Evolutionary conservation across 148 eudicot species (phyloP).

Genomic region (Hydrangea macrophylla): DNA sequence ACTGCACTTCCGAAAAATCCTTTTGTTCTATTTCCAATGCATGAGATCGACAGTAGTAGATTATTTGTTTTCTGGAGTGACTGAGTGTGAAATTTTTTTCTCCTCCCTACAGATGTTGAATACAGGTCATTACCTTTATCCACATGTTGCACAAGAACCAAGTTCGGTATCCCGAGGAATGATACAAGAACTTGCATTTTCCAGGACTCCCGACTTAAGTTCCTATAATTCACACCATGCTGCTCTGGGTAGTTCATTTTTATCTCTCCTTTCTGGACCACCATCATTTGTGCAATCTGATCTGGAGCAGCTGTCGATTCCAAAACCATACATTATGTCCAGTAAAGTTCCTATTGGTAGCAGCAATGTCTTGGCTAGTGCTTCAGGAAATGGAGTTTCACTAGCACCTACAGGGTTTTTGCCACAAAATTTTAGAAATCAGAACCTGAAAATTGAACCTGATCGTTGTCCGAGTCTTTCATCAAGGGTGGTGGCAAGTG

Average conservation of each 20-base stretch:
- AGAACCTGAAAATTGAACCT: conserved; percentile 18
- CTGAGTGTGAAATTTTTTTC: conserved; percentile 12
- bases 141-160: conserved; percentile 29
- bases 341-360: conserved; percentile 19
- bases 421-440: conserved; percentile 29
- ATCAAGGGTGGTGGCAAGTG: conserved; percentile 16
- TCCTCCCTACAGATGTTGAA: conserved; percentile 30
- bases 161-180: conserved; percentile 24
- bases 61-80: not conserved
- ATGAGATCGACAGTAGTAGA: not conserved
- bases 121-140: conserved; percentile 16
- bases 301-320: conserved; percentile 25
- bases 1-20: not conserved
- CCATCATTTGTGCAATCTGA: conserved; percentile 29
- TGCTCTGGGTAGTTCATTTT: conserved; percentile 38
- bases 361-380: conserved; percentile 12
- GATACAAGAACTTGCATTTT: conserved; percentile 18
- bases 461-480: conserved; percentile 26
- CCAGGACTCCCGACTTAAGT: conserved; percentile 33
- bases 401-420: conserved; percentile 19
- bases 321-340: conserved; percentile 19
- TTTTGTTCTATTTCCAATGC: not conserved
- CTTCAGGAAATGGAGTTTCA: conserved; percentile 26
- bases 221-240: conserved; percentile 25
- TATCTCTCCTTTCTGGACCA: conserved; percentile 43